Base-by-base conservation (phyloP, 2,329 filamentous ascomycete species). In the Aspergillus sp. region DNA sequence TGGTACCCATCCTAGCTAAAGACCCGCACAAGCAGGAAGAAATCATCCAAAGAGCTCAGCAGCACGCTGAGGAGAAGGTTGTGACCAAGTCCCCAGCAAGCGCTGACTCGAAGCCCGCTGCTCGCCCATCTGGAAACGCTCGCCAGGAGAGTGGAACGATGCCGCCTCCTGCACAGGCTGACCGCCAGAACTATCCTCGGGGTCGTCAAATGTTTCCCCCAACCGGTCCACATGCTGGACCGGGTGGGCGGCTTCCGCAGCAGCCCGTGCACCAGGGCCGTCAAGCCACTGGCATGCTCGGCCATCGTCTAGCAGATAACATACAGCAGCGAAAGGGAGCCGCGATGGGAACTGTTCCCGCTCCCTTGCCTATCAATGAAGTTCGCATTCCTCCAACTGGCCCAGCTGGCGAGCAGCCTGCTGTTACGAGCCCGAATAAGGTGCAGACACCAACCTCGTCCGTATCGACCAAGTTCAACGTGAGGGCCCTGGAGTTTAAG, bases 1-100 rank as follows among this genome's bases (percentile, higher is more conserved):
- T 99, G 38, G 92, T 99, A 27, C 89, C 91, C 1, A 99, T 99
- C 66, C 89, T 99, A 62, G 94, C 95, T 60, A 99, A 98, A 75
- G 95, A 99, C 73, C 92, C 92, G n/a, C 84, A 82, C 49, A 99
- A 97, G 80, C 95, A 98, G 77, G 88, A 92, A 70, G 88, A 93
- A 72, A 98, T 99, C 64, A 89, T 96, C 71, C 90, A 92, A 68
- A 96, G 93, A 76, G 92, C 92, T 1, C 87, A 91, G 62, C 86
- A 87, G 71, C 89, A 94, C 66, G 88, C 87, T 2, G 88, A 91
- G 59, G 78, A 82, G 48, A 80, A 84, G 64, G 72, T 79, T 44
- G 71, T 76, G 68, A 68, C 79, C 70, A 74, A 86, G 79, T 71
- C 74, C 30, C 57, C 74, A 8, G 73, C 76, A 11, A 73, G 78